A percentile compares a stretch with the other conserved stretches of the same genome.
phyloP scores from a whole-genome alignment of 768 basidiomycete genomes.

The Pilatotrama ljubarskyi region DNA sequence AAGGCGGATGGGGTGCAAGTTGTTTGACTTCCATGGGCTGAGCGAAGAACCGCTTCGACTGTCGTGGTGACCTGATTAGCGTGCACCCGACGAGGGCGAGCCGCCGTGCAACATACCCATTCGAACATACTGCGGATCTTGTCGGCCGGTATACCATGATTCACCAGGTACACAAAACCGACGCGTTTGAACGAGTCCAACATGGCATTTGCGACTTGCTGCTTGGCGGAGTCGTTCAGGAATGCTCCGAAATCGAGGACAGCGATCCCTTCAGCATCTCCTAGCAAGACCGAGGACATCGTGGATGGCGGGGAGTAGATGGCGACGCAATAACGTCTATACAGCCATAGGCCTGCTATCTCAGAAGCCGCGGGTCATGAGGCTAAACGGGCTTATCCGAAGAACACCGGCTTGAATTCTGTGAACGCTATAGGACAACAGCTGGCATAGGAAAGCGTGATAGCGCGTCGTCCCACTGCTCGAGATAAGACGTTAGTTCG shows the following conservation, averaged over 20 bases:
- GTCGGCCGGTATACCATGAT: slow-evolving; percentile 38
- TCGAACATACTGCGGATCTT: slow-evolving; percentile 34
- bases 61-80: background rate
- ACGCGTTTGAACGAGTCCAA: slow-evolving; percentile 43
- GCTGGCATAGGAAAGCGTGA: too few species aligned
- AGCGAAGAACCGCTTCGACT: slow-evolving; percentile 36
- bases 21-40: slow-evolving; percentile 32
- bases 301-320: background rate
- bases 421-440: too few species aligned
- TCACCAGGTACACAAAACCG: slow-evolving; percentile 26
- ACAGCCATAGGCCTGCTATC: background rate
- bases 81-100: background rate
- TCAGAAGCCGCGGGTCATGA: background rate
- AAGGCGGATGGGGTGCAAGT: slow-evolving; percentile 38
- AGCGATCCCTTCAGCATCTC: slow-evolving; percentile 28
- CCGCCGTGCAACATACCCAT: slow-evolving; percentile 33
- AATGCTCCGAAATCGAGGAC: slow-evolving; percentile 48
- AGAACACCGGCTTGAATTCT: too few species aligned
- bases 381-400: too few species aligned
- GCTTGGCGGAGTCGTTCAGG: slow-evolving; percentile 40
- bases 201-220: slow-evolving; percentile 42
- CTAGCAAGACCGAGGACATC: slow-evolving; percentile 6
- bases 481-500: too few species aligned
- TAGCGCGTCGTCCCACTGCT: too few species aligned
- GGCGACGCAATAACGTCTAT: too few species aligned